Evolutionary conservation across 1,284 basidiomycete genomes (phyloP), one percentile per base, ranked within the genome.

Genomic region (Amylostereum chailletii): DNA sequence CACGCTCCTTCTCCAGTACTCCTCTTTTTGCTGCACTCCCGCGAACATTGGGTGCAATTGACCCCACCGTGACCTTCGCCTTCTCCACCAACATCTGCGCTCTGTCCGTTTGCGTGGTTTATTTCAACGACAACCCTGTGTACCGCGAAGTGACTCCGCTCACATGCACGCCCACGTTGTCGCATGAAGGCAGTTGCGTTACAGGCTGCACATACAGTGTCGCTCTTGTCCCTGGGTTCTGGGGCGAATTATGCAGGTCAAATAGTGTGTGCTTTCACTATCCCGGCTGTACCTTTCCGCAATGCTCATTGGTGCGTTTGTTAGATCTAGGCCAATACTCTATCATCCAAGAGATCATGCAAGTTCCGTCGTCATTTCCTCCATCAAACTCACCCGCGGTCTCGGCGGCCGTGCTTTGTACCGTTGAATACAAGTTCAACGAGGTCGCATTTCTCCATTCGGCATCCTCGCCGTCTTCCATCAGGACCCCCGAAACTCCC

Each of bases 11-110:
- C 53, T 1, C 53, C 44, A 33, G 47, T 49, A 11, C 53, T 53
- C 27, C 53, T 51, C 11, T 27, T 37, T 5, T 11, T 40, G 40
- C 19, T 45, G 41, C 9, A 43, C 54, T 68, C 37, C 69, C 79
- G 34, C 78, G 83, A 29, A 71, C 70, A 11, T 67, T 86, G 47
- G 64, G 65, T 10, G 63, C 69, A 45, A 83, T 86, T 56, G 78
- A 86, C 57, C 79, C 81, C 0, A 79, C 77, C 3, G 71, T 86
- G 30, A 78, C 82, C 9, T 78, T 85, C 57, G 60, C 74, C 31
- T 72, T 77, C 1, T 66, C 61, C 1, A 63, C 68, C 4, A 58
- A 65, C 2, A 64, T 78, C 19, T 60, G 62, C 10, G 77, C 80
- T 26, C 68, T 70, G 33, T 81, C 79, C 0, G 66, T 67, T 31